These are phyloP conservation scores for Larix kaempferi DNA, from an alignment of 75 land plant species.

Conservation along the genomic window DNA sequence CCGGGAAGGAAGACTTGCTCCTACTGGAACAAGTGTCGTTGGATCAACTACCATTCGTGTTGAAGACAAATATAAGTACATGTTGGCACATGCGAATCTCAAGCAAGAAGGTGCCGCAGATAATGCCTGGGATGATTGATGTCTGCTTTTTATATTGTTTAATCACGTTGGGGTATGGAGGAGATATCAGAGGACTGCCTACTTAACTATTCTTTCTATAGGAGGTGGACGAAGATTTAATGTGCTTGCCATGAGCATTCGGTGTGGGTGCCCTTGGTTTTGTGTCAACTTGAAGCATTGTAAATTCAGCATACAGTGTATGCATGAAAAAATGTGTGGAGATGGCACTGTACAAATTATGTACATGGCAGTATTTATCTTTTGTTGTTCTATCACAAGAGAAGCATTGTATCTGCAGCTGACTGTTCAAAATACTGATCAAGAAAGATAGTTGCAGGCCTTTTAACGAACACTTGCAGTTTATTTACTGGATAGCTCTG, in stretches of 20 bases:
- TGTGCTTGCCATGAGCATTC: not conserved
- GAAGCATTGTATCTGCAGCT: not conserved
- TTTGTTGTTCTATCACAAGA: not conserved
- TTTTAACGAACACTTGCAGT: not conserved
- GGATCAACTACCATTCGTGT: conserved; percentile 59
- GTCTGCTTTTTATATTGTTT: not conserved
- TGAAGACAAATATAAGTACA: conserved; percentile 76
- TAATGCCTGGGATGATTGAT: conserved; percentile 83
- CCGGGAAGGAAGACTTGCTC: conserved; percentile 48
- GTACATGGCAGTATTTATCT: not conserved
- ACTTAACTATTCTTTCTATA: not conserved
- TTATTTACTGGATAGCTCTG: not conserved
- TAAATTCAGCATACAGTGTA: not conserved
- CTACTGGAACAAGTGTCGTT: conserved; percentile 30
- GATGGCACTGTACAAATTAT: not conserved
- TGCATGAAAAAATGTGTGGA: not conserved
- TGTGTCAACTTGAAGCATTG: not conserved
- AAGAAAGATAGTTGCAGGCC: not conserved
- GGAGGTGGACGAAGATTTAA: not conserved
- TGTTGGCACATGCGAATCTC: conserved; percentile 42
- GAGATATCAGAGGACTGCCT: not conserved
- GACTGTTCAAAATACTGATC: not conserved
- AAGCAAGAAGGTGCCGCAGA: conserved; percentile 72
- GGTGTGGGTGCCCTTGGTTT: not conserved
- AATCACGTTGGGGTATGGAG: not conserved